Evolutionary conservation across 2,329 filamentous ascomycete genomes (phyloP).

Genomic region (Chalara sp.): DNA sequence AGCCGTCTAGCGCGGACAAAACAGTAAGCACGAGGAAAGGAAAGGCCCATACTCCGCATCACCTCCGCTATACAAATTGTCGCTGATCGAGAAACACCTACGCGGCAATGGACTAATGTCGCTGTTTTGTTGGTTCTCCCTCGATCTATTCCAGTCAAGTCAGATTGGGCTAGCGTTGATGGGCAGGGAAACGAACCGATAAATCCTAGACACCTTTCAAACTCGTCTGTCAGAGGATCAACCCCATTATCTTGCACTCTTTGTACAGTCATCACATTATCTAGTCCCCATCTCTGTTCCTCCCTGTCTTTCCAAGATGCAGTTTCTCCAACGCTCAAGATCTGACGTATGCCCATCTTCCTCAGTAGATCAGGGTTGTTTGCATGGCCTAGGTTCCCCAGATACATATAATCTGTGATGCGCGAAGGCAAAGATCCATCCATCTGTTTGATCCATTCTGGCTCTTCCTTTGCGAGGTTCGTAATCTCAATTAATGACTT

Average conservation of each 20-base stretch:
- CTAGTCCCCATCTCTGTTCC: slow-evolving; percentile 63
- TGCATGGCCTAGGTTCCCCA: slow-evolving; percentile 87
- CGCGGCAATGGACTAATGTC: slow-evolving; percentile 91
- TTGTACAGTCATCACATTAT: slow-evolving; percentile 76
- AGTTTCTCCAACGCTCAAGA: slow-evolving; percentile 87
- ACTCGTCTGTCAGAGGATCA: slow-evolving; percentile 81
- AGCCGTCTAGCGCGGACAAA: slow-evolving; percentile 87
- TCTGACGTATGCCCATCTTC: slow-evolving; percentile 75
- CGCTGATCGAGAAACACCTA: slow-evolving; percentile 89
- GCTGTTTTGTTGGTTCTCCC: slow-evolving; percentile 72
- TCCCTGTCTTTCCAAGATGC: slow-evolving; percentile 73
- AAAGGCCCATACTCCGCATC: slow-evolving; percentile 74
- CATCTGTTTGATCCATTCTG: slow-evolving; percentile 73
- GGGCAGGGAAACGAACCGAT: slow-evolving; percentile 62
- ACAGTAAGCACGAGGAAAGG: slow-evolving; percentile 90
- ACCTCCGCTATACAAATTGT: slow-evolving; percentile 99
- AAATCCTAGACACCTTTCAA: slow-evolving; percentile 79
- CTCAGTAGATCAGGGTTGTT: slow-evolving; percentile 83
- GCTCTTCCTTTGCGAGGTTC: slow-evolving; percentile 50
- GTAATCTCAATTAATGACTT: slow-evolving; percentile 47
- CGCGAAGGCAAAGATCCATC: slow-evolving; percentile 90
- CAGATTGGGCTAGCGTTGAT: not conserved
- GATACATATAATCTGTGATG: slow-evolving; percentile 88
- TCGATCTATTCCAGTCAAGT: slow-evolving; percentile 49
- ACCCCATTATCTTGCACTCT: slow-evolving; percentile 95